Percentiles rank a stretch among this genome's conserved stretches.
Conservation (phyloP, 257 asterid genomes). For the Thymus quinquecostatus region DNA sequence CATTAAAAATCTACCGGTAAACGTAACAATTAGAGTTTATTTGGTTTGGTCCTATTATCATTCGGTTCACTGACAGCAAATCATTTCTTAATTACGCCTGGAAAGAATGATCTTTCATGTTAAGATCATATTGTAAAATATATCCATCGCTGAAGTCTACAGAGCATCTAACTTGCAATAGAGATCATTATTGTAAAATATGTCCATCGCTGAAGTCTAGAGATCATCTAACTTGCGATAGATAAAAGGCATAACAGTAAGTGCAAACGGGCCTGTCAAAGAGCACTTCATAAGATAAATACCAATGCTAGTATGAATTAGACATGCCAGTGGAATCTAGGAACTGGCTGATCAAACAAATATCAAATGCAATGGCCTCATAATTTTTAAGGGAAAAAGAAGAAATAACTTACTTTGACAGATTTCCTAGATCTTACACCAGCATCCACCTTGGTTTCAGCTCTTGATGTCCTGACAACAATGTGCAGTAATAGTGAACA, state of each 20-base stretch:
- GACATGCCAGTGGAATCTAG: constrained; percentile 6
- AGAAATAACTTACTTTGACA: constrained; percentile 54
- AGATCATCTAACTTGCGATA: not conserved
- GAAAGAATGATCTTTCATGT: not conserved
- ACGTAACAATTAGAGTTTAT: no score
- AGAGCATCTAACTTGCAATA: not conserved
- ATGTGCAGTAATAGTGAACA: constrained; percentile 27
- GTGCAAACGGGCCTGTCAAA: not conserved
- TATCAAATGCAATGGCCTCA: constrained; percentile 6
- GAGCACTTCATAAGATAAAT: not conserved
- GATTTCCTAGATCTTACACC: constrained; percentile 52
- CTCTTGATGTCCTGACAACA: constrained; percentile 60
- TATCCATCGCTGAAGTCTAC: not conserved
- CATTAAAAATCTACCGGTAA: no score
- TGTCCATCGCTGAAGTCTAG: not conserved
- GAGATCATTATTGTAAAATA: not conserved
- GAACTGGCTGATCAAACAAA: constrained; percentile 12
- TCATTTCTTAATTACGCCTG: not conserved
- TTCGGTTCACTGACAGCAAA: not conserved
- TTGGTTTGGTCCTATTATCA: no score
- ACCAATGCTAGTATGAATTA: not conserved
- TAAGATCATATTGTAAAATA: not conserved
- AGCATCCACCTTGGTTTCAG: constrained; percentile 48
- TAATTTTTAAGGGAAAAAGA: constrained; percentile 10
- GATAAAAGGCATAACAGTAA: not conserved